phyloP scores from a whole-genome alignment of 345 rosid genomes.

The Citropsis articulata region DNA sequence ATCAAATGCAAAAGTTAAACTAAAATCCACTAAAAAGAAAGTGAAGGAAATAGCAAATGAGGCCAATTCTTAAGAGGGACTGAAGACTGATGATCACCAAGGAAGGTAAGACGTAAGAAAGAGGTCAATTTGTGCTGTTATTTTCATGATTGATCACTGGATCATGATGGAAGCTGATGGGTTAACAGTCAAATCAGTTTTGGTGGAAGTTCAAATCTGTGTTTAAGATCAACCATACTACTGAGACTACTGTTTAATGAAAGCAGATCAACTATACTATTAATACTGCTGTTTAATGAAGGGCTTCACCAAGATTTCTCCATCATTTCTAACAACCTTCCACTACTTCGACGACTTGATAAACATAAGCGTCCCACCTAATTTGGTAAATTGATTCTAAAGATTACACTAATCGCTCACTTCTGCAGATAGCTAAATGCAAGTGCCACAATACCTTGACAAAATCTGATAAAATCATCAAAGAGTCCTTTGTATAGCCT shows the following conservation, averaged over 20 bases:
- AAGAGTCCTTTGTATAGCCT: slow-evolving; percentile 61
- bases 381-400: not conserved
- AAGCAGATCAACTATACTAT: not conserved
- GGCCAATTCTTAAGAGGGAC: not conserved
- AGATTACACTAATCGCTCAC: no score
- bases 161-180: not conserved
- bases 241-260: not conserved
- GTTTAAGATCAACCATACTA: not conserved
- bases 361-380: not conserved
- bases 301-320: not conserved
- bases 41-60: not conserved
- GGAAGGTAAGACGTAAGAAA: not conserved
- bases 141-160: not conserved
- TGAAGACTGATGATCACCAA: not conserved
- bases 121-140: not conserved
- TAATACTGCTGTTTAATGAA: not conserved
- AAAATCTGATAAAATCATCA: slow-evolving; percentile 57
- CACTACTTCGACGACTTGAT: not conserved
- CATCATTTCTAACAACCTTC: not conserved
- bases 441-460: slow-evolving; percentile 43
- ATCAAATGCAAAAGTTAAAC: not conserved
- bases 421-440: not conserved
- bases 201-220: not conserved
- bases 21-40: not conserved
- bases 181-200: not conserved